Conservation (phyloP, 1,284 basidiomycete genomes). For the Caloboletus firmus region DNA sequence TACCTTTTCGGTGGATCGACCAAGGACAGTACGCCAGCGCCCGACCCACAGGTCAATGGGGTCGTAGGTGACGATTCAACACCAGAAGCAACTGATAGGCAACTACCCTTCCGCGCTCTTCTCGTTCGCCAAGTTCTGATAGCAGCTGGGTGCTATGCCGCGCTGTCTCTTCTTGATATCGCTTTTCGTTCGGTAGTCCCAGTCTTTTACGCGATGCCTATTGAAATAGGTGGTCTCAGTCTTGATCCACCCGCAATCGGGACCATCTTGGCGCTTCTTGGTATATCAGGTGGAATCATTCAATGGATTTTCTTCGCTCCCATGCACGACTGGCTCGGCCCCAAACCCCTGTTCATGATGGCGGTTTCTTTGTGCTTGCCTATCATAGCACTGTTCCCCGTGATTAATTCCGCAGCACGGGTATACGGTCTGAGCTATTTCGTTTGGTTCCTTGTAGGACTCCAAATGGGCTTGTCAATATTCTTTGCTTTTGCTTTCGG, state of each 20-base stretch:
- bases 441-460: slow-evolving; percentile 38
- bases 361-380: slow-evolving; percentile 35
- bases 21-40: neutral
- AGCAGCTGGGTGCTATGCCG: slow-evolving; percentile 44
- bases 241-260: slow-evolving; percentile 44
- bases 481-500: slow-evolving; percentile 33
- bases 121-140: slow-evolving; percentile 41
- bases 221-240: slow-evolving; percentile 43
- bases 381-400: slow-evolving; percentile 41
- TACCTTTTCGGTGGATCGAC: slow-evolving; percentile 20
- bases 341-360: slow-evolving; percentile 38
- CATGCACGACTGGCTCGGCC: slow-evolving; percentile 40
- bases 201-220: slow-evolving; percentile 45
- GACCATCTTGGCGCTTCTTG: slow-evolving; percentile 39
- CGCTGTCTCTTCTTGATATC: slow-evolving; percentile 41
- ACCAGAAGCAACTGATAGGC: slow-evolving; percentile 15
- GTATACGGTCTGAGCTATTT: slow-evolving; percentile 11
- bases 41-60: neutral
- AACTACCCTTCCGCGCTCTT: slow-evolving; percentile 38
- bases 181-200: slow-evolving; percentile 42
- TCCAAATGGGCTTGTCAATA: slow-evolving; percentile 28
- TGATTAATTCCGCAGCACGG: slow-evolving; percentile 38
- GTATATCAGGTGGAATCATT: slow-evolving; percentile 41
- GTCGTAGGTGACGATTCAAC: neutral
- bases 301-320: slow-evolving; percentile 43